phyloP scores from a whole-genome alignment of 225 moss, liverwort and hornwort species.

The Antitrichia curtipendula region DNA sequence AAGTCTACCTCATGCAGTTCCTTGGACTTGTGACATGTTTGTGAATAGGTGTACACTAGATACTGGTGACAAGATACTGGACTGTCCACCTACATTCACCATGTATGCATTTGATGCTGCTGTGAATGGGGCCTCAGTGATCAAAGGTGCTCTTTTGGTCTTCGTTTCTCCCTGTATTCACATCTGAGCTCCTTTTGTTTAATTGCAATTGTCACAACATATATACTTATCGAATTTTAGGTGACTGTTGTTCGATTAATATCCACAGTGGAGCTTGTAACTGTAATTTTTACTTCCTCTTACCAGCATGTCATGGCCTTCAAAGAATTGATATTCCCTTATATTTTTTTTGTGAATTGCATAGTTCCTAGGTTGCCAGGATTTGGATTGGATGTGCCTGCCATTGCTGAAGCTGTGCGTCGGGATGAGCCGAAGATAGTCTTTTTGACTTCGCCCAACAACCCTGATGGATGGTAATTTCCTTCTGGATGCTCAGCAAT shows the following conservation, averaged over 20 bases:
- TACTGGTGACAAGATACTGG: conserved; percentile 72
- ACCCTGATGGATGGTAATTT: conserved; percentile 91
- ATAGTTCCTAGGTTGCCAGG: conserved; percentile 76
- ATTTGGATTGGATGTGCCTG: conserved; percentile 68
- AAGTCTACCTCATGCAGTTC: neutral
- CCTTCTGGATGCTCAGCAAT: neutral
- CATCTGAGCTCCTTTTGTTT: neutral
- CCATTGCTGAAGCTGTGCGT: conserved; percentile 52
- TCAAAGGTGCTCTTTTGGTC: conserved; percentile 55
- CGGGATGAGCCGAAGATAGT: conserved; percentile 68
- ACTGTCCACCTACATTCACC: conserved; percentile 91
- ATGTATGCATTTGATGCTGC: conserved; percentile 99
- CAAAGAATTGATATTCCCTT: neutral
- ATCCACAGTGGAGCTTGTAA: neutral
- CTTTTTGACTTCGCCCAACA: conserved; percentile 93
- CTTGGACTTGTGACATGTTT: neutral
- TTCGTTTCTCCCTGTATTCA: neutral
- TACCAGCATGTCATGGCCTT: neutral
- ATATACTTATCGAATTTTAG: neutral
- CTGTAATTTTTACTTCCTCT: neutral
- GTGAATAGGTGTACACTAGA: conserved; percentile 73
- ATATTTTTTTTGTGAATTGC: neutral
- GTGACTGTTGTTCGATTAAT: neutral
- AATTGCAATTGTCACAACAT: neutral
- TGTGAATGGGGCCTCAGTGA: conserved; percentile 85